Conservation (phyloP, 345 rosid genomes). For the Lepidium aucheri region DNA sequence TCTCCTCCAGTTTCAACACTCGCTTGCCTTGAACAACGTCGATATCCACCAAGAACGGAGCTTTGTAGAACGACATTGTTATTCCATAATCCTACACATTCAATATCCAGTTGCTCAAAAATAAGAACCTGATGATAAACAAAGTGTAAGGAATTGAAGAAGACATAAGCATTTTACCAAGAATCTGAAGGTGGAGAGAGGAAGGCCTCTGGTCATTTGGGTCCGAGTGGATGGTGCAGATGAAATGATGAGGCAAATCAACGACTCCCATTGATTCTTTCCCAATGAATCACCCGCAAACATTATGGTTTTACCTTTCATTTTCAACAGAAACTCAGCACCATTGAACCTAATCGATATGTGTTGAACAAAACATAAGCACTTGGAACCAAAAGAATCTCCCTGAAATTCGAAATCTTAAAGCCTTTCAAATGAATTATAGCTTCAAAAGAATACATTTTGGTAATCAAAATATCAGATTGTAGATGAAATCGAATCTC, state of each 20-base stretch:
- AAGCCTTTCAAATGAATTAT: neutral
- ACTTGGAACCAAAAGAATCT: neutral
- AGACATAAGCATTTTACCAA: conserved; percentile 32
- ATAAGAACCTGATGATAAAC: neutral
- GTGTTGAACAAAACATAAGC: neutral
- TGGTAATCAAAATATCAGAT: neutral
- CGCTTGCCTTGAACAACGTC: conserved; percentile 66
- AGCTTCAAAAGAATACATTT: neutral
- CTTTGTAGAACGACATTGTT: conserved; percentile 55
- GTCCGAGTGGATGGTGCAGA: conserved; percentile 45
- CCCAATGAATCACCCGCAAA: conserved; percentile 95
- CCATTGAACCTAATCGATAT: conserved; percentile 64
- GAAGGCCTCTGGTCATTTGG: conserved; percentile 59
- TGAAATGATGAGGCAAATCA: conserved; percentile 62
- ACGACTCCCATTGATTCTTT: conserved; percentile 85
- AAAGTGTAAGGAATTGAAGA: neutral
- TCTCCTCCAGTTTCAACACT: conserved; percentile 56
- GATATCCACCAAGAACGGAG: conserved; percentile 85
- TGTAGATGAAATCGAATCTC: neutral
- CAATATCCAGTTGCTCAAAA: neutral
- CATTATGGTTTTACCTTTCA: conserved; percentile 73
- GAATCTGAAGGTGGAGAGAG: conserved; percentile 75
- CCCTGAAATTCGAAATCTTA: neutral
- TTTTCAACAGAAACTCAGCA: conserved; percentile 48
- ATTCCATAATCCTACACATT: conserved; percentile 65